These are phyloP conservation scores for Neofusicoccum parvum DNA, from an alignment of 2,329 filamentous ascomycete species.

Conservation along the genomic window DNA sequence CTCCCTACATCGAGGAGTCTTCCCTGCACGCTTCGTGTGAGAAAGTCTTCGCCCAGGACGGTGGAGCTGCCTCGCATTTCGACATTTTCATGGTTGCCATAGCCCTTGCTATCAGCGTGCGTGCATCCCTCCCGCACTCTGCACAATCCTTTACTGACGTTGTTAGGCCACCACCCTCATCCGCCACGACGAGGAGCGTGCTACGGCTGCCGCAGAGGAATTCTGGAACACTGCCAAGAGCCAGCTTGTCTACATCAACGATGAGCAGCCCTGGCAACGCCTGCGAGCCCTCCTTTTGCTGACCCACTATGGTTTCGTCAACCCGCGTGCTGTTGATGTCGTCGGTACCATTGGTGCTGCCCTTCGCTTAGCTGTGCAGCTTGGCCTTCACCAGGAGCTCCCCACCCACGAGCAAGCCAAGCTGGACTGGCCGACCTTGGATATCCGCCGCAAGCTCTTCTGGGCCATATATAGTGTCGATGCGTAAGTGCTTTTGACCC, in stretches of 20 bases:
- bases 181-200: constrained; percentile 15
- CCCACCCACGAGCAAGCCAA: background rate
- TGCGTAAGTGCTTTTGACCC: background rate
- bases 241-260: constrained; percentile 6
- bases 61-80: background rate
- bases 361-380: background rate
- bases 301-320: constrained; percentile 19
- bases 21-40: constrained; percentile 7
- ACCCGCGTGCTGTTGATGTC: constrained; percentile 10
- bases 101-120: constrained; percentile 13
- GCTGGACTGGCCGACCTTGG: background rate
- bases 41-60: background rate
- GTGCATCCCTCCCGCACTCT: background rate
- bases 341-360: constrained; percentile 9
- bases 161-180: constrained; percentile 5
- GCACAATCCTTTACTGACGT: background rate
- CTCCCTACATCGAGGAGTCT: constrained; percentile 11
- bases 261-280: constrained; percentile 8
- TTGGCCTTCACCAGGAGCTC: constrained; percentile 12
- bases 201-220: constrained; percentile 13
- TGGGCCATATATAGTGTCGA: constrained; percentile 17
- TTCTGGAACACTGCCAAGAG: constrained; percentile 20
- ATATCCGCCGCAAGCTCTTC: constrained; percentile 16
- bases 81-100: constrained; percentile 19
- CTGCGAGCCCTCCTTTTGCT: constrained; percentile 11